Evolutionary conservation across 352 stramenopile genomes (phyloP).

Genomic region (Phytophthora ohioensis): DNA sequence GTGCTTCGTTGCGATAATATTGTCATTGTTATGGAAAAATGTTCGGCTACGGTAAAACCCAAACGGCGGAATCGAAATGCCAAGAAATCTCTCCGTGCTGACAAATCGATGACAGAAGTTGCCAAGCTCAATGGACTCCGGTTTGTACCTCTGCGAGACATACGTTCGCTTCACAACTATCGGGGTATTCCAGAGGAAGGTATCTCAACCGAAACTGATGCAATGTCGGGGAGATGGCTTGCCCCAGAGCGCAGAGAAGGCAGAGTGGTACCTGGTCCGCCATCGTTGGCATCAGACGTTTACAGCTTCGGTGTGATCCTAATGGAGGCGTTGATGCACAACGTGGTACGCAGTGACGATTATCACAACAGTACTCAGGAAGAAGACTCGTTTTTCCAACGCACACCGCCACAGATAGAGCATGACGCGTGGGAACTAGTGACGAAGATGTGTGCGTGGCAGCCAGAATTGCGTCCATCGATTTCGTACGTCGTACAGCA

Average conservation of each 20-base stretch:
- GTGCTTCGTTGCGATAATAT: conserved; percentile 31
- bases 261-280: conserved; percentile 2
- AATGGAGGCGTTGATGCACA: conserved; percentile 15
- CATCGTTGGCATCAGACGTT: conserved; percentile 39
- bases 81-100: not conserved
- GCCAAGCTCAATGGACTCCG: conserved; percentile 35
- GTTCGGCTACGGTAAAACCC: not conserved
- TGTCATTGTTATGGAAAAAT: conserved; percentile 34
- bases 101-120: conserved; percentile 15
- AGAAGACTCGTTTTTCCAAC: not conserved
- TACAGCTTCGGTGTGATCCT: conserved; percentile 42
- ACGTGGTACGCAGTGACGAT: not conserved
- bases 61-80: conserved; percentile 2
- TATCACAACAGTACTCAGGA: not conserved
- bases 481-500: conserved; percentile 42
- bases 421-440: conserved; percentile 25
- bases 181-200: not conserved
- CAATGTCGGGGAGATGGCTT: not conserved
- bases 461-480: conserved; percentile 23
- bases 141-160: conserved; percentile 17
- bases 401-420: not conserved
- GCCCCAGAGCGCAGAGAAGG: conserved; percentile 23
- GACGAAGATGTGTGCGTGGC: conserved; percentile 35
- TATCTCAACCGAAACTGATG: not conserved
- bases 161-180: not conserved